Evolutionary conservation across 2,329 filamentous ascomycete genomes (phyloP).

Genomic region (Teratosphaeria nubilosa): DNA sequence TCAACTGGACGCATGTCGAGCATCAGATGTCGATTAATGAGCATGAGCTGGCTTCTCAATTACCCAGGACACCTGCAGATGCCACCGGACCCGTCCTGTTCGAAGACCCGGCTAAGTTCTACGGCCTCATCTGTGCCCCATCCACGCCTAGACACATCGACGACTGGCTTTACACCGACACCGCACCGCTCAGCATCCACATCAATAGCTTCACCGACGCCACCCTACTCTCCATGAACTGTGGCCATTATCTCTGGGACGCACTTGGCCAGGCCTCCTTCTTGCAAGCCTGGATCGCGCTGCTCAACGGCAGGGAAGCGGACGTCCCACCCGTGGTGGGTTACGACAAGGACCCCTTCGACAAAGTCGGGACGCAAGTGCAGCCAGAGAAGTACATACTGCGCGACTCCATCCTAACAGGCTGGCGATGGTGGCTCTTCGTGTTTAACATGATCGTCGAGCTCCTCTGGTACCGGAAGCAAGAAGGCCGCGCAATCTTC

Average conservation of each 20-base stretch:
- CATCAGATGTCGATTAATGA: slow-evolving; percentile 4
- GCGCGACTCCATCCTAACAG: slow-evolving; percentile 2
- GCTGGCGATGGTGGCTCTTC: slow-evolving; percentile 5
- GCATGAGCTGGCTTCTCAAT: slow-evolving; percentile 6
- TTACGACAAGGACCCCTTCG: slow-evolving; percentile 15
- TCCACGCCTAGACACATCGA: slow-evolving; percentile 2
- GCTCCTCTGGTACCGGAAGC: neutral
- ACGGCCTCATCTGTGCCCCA: neutral
- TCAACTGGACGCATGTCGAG: slow-evolving; percentile 4
- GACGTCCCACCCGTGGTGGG: slow-evolving; percentile 9
- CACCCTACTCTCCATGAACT: slow-evolving; percentile 17
- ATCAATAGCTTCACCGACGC: slow-evolving; percentile 16
- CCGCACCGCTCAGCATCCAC: slow-evolving; percentile 13
- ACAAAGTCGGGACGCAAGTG: slow-evolving; percentile 9
- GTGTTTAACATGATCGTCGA: slow-evolving; percentile 6
- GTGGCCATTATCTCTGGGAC: slow-evolving; percentile 17
- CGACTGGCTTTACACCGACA: slow-evolving; percentile 10
- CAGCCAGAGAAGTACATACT: slow-evolving; percentile 11
- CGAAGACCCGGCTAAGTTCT: neutral
- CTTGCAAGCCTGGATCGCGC: slow-evolving; percentile 15
- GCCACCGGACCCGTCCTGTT: slow-evolving; percentile 1
- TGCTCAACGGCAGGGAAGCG: slow-evolving; percentile 16
- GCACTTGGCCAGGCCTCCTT: slow-evolving; percentile 12
- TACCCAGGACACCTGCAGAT: slow-evolving; percentile 1
- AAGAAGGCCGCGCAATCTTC: neutral